phyloP scores from a whole-genome alignment of 805 yeast genomes.

The Ogataea nitratoaversa region DNA sequence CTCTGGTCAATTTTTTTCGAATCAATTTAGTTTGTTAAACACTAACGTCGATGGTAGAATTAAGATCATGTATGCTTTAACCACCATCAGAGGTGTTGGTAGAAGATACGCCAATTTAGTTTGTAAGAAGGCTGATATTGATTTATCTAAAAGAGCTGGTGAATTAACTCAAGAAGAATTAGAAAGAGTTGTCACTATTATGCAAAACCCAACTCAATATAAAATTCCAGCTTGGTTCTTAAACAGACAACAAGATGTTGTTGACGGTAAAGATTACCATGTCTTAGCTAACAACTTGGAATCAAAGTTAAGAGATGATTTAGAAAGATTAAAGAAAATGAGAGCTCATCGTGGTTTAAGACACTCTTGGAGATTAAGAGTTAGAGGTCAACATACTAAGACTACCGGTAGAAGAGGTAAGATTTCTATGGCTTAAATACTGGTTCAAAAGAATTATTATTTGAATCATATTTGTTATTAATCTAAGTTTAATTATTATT shows the following conservation, averaged over 20 bases:
- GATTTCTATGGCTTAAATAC: constrained; percentile 36
- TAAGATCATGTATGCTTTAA: constrained; percentile 99
- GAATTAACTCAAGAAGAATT: constrained; percentile 99
- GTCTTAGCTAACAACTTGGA: constrained; percentile 98
- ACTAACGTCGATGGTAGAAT: constrained; percentile 99
- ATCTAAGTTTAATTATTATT: too few species aligned
- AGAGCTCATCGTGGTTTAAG: constrained; percentile 99
- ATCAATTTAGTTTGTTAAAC: constrained; percentile 81
- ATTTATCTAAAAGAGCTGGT: constrained; percentile 98
- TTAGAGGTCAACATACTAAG: constrained; percentile 99
- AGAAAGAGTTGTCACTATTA: constrained; percentile 99
- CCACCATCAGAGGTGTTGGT: constrained; percentile 99
- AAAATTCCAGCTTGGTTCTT: constrained; percentile 99
- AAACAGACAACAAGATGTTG: constrained; percentile 98
- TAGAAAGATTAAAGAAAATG: constrained; percentile 99
- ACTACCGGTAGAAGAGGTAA: constrained; percentile 97
- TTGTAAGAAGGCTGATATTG: constrained; percentile 99
- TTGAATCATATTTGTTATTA: too few species aligned
- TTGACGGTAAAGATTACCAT: constrained; percentile 99
- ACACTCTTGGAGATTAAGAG: constrained; percentile 99
- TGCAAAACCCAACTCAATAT: constrained; percentile 99
- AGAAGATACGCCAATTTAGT: constrained; percentile 99
- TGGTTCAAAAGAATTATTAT: too few species aligned
- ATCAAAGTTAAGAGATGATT: constrained; percentile 99
- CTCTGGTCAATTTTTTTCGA: too few species aligned